A percentile compares a stretch with the other conserved stretches of the same genome.
These are phyloP conservation scores for Isabelozyma heimii DNA, from an alignment of 805 yeast genomes.

Conservation along the genomic window DNA sequence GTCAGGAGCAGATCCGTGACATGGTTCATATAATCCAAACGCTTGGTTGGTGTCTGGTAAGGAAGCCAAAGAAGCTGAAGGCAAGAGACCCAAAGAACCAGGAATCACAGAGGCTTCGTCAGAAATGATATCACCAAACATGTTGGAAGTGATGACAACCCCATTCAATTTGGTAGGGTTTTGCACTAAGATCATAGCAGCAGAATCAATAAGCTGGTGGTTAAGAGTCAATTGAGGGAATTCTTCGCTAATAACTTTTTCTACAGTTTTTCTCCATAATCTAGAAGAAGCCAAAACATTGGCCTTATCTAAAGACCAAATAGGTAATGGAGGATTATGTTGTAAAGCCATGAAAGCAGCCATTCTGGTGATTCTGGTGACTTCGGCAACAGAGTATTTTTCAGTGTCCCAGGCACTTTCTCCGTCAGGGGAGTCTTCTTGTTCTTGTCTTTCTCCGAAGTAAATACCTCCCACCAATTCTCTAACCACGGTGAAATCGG, in stretches of 20 bases:
- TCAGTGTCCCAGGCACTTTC: constrained; percentile 94
- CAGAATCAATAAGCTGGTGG: constrained; percentile 97
- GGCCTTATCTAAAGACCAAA: constrained; percentile 97
- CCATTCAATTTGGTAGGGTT: constrained; percentile 91
- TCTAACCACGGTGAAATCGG: constrained; percentile 90
- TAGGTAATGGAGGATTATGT: constrained; percentile 87
- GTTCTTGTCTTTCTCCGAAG: constrained; percentile 95
- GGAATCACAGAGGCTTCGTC: constrained; percentile 99
- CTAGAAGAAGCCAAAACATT: constrained; percentile 95
- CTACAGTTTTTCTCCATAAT: constrained; percentile 93
- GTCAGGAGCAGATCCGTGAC: constrained; percentile 99
- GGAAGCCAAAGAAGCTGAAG: constrained; percentile 96
- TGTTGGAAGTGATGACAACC: constrained; percentile 86
- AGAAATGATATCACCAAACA: constrained; percentile 97
- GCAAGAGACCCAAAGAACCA: constrained; percentile 92
- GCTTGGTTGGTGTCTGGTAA: constrained; percentile 93
- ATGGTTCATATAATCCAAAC: constrained; percentile 96
- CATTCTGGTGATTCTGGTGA: constrained; percentile 95
- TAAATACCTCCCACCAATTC: constrained; percentile 98
- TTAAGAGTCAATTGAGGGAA: constrained; percentile 86
- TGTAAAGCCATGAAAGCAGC: constrained; percentile 96
- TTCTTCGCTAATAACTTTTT: constrained; percentile 77
- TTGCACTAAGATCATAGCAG: constrained; percentile 96
- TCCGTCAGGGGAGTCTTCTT: constrained; percentile 58
- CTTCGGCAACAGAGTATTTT: constrained; percentile 86